Base-by-base conservation (phyloP, 106 monocot genomes). In the Cymbidium sinense region DNA sequence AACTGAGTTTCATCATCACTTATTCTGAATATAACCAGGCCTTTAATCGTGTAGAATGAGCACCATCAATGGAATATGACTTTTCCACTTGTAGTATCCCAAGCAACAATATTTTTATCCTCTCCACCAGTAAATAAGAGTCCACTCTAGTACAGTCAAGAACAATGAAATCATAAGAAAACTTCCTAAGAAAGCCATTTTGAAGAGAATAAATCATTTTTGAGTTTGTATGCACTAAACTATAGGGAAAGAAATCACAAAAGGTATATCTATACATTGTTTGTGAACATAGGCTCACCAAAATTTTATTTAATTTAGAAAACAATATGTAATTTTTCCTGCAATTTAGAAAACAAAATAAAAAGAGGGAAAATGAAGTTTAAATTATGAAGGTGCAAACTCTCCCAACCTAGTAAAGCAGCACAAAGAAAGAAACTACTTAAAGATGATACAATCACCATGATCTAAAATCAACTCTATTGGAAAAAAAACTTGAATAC, bases 1-100 rank as follows among this genome's bases (percentile, higher is more conserved):
- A 8, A 70, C 47, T 76, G 86, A 75, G 39, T 36, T 73, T 85
- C 72, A 37, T 43, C 50, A 29, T 77, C 73, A 64, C 36, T 88
- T 4, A 41, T 81, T 43, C 83, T 85, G 58, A 90, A 82, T 73
- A 87, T 81, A 82, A 90, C 96, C 20, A 96, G 79, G 17, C 96
- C 96, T 83, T 98, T 98, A 30, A 98, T 82, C 96, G 91, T 43
- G 85, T 34, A 34, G 83, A 76, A 84, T 98, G 96, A 50, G 96
- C 96, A 76, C 74, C 76, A 64, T 87, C 88, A 51, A 94, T 90
- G 77, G 78, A 74, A 84, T 84, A 86, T 28, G 96, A 85, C 75
- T 75, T 87, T 98, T 80, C 94, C 94, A 78, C 86, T 90, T 73
- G 82, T 43, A 34, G 87, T 86, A 73, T 98, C 96, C 96, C 94